These are phyloP conservation scores for Benincasa hispida DNA, from an alignment of 306 rosid species.

Conservation along the genomic window DNA sequence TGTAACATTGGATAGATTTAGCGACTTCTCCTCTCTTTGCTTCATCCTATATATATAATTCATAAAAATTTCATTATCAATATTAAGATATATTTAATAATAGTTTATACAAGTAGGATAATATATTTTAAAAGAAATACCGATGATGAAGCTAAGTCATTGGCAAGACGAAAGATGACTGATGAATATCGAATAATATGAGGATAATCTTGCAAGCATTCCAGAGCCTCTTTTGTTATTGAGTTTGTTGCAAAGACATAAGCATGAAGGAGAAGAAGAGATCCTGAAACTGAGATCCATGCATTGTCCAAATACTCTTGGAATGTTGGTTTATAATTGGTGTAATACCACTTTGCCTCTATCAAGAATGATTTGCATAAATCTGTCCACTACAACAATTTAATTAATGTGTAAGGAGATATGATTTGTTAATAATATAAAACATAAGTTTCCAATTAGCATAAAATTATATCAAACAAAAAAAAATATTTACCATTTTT, in stretches of 20 bases:
- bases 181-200: background rate
- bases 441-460: too few relatives aligned
- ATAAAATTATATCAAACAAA: too few relatives aligned
- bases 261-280: slow-evolving; percentile 1
- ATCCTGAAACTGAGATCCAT: slow-evolving; percentile 10
- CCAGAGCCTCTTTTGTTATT: slow-evolving; percentile 1
- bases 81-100: background rate
- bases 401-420: too few relatives aligned
- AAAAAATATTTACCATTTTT: background rate
- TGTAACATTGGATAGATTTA: slow-evolving; percentile 25
- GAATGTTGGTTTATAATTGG: slow-evolving; percentile 10
- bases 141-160: slow-evolving; percentile 22
- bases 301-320: slow-evolving; percentile 19
- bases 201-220: background rate
- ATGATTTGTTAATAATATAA: too few relatives aligned
- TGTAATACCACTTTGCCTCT: slow-evolving; percentile 21
- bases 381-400: slow-evolving; percentile 14
- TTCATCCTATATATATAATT: background rate
- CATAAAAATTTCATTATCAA: background rate
- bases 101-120: too few relatives aligned
- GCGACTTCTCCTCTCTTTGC: slow-evolving; percentile 9
- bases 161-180: slow-evolving; percentile 5
- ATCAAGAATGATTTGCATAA: slow-evolving; percentile 3
- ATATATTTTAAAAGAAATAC: background rate
- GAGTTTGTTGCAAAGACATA: background rate